Evolutionary conservation across 495 filamentous ascomycete genomes (phyloP), one percentile per base, ranked within the genome.

Genomic region (Xylaria nigripes): DNA sequence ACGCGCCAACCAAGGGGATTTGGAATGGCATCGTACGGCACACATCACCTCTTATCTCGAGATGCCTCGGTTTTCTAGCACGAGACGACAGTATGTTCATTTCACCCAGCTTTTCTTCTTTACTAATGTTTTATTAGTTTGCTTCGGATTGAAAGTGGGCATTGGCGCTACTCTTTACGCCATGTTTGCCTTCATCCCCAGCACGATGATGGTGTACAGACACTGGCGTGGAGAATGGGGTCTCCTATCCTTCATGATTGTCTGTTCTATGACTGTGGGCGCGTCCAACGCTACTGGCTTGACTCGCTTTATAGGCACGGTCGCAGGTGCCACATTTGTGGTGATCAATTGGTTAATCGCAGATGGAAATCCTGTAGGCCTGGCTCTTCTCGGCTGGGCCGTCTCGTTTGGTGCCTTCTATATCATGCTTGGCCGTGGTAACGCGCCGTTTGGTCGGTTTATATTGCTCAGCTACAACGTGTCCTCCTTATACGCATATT

Each of bases 221-320:
- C 86, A 86, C 58, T 98, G 91, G 90, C 76, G 92, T 60, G 93
- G 92, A 1, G 93, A 98, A 77, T 98, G 93, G 93, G 93, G 92
- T 12, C 74, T 97, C 1, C 67, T 97, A 34, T 96, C 92, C 0
- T 98, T 95, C 72, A 98, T 98, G 93, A 79, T 97, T 50, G 93
- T 98, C 16, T 96, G 92, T 67, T 87, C 87, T 6, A 96, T 96
- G 92, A 97, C 92, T 0, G 89, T 96, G 38, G 93, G 93, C 9
- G 87, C 92, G 18, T 87, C 89, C 13, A 98, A 97, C 61, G 95
- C 90, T 18, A 95, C 92, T 5, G 90, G 89, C 3, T 82, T 78
- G 70, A 78, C 89, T 50, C 84, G 93, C 55, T 93, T 96, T 60
- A 70, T 86, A n/a, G 93, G 93, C 48, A 97, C 91, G 6, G 78